Evolutionary conservation across 805 yeast genomes (phyloP).

Genomic region (Ogataea allantospora): DNA sequence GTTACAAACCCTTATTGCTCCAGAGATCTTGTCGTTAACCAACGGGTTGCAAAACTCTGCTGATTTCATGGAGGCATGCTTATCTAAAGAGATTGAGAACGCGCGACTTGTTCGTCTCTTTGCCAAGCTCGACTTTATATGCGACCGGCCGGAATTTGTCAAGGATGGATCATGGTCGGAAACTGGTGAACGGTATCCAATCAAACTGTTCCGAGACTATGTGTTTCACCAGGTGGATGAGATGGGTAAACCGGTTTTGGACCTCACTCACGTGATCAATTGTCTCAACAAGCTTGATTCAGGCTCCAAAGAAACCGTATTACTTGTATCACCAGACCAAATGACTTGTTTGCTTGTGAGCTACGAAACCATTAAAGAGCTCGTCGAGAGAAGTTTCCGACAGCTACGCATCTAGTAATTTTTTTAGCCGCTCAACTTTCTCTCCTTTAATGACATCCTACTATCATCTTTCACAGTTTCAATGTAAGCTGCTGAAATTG

Average conservation of each 20-base stretch:
- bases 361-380: slow-evolving; percentile 75
- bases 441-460: slow-evolving; percentile 18
- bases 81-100: slow-evolving; percentile 80
- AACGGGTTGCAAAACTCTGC: slow-evolving; percentile 50
- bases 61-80: slow-evolving; percentile 59
- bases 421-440: slow-evolving; percentile 5
- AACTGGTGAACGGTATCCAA: slow-evolving; percentile 70
- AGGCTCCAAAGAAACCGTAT: slow-evolving; percentile 79
- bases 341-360: slow-evolving; percentile 80
- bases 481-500: slow-evolving; percentile 19
- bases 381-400: slow-evolving; percentile 68
- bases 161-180: slow-evolving; percentile 64
- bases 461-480: slow-evolving; percentile 24
- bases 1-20: slow-evolving; percentile 41
- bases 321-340: slow-evolving; percentile 82
- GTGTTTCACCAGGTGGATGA: slow-evolving; percentile 85
- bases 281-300: slow-evolving; percentile 88
- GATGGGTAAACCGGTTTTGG: slow-evolving; percentile 71
- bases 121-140: slow-evolving; percentile 74
- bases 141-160: slow-evolving; percentile 68
- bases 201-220: slow-evolving; percentile 75
- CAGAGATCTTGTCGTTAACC: slow-evolving; percentile 44
- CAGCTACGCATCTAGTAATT: slow-evolving; percentile 30
- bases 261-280: slow-evolving; percentile 75
- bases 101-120: slow-evolving; percentile 80